Conservation (phyloP, 2,329 filamentous ascomycete species). For the Lasiodiplodia citricola region DNA sequence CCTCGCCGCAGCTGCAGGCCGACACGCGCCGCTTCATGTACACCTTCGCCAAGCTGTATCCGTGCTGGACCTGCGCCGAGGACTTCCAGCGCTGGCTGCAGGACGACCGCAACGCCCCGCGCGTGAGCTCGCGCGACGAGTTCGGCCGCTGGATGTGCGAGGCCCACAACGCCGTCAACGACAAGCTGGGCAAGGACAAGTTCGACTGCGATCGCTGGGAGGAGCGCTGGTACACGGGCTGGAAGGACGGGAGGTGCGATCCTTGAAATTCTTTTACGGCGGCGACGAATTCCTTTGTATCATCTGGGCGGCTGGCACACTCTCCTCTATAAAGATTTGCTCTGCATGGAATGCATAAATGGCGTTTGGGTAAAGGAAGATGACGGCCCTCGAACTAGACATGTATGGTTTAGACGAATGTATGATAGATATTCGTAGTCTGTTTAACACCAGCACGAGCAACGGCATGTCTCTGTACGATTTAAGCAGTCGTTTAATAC, state of each 20-base stretch:
- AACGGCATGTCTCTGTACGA: too few species aligned
- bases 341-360: background rate
- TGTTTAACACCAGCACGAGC: too few species aligned
- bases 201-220: constrained; percentile 94
- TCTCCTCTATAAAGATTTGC: background rate
- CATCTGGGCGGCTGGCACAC: background rate
- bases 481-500: background rate
- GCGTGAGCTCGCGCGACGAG: constrained; percentile 64
- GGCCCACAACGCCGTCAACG: constrained; percentile 86
- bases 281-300: background rate
- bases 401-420: background rate
- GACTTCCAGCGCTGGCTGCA: constrained; percentile 86
- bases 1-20: constrained; percentile 70
- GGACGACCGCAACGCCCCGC: constrained; percentile 67
- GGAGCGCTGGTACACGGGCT: constrained; percentile 92
- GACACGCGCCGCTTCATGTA: constrained; percentile 80
- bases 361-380: constrained; percentile 8
- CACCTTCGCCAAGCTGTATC: constrained; percentile 85
- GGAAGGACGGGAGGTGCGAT: constrained; percentile 72
- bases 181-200: constrained; percentile 84
- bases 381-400: background rate
- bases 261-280: constrained; percentile 36
- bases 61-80: constrained; percentile 93
- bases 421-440: background rate
- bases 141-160: constrained; percentile 85